Evolutionary conservation across 352 stramenopile species (phyloP).

Genomic region (Phytophthora agathidicida): DNA sequence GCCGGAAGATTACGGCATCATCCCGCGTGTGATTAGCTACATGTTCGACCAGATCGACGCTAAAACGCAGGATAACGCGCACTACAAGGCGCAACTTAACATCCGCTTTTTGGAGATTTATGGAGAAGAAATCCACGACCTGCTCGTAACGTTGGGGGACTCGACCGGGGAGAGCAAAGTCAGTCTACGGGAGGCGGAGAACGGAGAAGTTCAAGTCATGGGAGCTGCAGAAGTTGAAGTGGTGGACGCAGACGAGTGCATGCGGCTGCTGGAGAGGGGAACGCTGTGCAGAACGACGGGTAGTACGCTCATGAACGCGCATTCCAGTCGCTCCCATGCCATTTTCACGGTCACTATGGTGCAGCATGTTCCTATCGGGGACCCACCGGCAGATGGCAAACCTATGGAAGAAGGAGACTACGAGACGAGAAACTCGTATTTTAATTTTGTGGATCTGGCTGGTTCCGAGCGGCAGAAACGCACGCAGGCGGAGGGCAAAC

Average conservation of each 20-base stretch:
- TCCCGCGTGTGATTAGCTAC: slow-evolving; percentile 82
- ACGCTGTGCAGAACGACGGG: slow-evolving; percentile 85
- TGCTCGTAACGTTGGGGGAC: slow-evolving; percentile 81
- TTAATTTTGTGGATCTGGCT: slow-evolving; percentile 93
- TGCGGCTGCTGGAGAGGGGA: slow-evolving; percentile 83
- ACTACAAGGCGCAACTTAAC: slow-evolving; percentile 71
- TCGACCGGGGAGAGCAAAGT: slow-evolving; percentile 69
- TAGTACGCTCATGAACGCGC: slow-evolving; percentile 93
- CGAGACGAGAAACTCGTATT: slow-evolving; percentile 85
- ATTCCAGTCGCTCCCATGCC: slow-evolving; percentile 91
- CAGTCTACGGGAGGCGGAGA: slow-evolving; percentile 85
- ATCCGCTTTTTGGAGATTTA: slow-evolving; percentile 94
- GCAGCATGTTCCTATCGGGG: slow-evolving; percentile 73
- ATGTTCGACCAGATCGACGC: slow-evolving; percentile 84
- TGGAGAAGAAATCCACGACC: slow-evolving; percentile 89
- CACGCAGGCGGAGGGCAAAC: slow-evolving; percentile 92
- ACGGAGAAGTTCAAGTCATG: slow-evolving; percentile 80
- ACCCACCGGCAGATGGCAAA: slow-evolving; percentile 39
- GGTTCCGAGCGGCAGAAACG: slow-evolving; percentile 95
- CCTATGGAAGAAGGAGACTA: slow-evolving; percentile 58
- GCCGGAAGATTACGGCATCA: slow-evolving; percentile 87
- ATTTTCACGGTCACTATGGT: slow-evolving; percentile 92
- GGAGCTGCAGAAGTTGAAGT: slow-evolving; percentile 84
- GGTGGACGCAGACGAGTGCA: slow-evolving; percentile 69
- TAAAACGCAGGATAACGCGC: slow-evolving; percentile 60